phyloP scores from a whole-genome alignment of 768 basidiomycete genomes.

The Lentinula aciculospora region DNA sequence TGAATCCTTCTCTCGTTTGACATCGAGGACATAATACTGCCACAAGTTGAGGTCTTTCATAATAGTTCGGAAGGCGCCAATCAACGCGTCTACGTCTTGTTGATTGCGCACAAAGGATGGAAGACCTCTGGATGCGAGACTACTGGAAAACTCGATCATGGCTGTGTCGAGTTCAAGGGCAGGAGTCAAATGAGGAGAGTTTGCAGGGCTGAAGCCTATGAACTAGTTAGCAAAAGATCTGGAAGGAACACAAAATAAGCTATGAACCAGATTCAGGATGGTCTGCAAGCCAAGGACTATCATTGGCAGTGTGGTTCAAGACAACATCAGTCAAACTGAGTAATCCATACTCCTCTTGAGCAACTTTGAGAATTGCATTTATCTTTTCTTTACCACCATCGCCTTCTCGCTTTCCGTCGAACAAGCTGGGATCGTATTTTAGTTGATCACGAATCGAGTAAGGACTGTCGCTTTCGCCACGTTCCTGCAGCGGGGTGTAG shows the following conservation, averaged over 20 bases:
- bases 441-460: constrained; percentile 91
- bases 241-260: background rate
- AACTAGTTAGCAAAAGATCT: background rate
- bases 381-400: constrained; percentile 54
- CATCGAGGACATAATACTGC: constrained; percentile 92
- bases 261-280: constrained; percentile 91
- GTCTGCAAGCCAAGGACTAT: constrained; percentile 84
- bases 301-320: constrained; percentile 94
- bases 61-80: constrained; percentile 53
- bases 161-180: constrained; percentile 90
- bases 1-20: constrained; percentile 52
- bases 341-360: constrained; percentile 83
- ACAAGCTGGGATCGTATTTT: constrained; percentile 74
- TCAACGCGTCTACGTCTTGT: constrained; percentile 63
- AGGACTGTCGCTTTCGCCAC: constrained; percentile 86
- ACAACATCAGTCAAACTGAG: constrained; percentile 93
- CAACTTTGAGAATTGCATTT: constrained; percentile 58
- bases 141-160: constrained; percentile 73
- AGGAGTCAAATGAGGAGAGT: constrained; percentile 88
- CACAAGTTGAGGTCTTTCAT: constrained; percentile 72
- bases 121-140: constrained; percentile 59
- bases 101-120: constrained; percentile 64
- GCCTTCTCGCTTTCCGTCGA: constrained; percentile 34
- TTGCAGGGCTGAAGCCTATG: constrained; percentile 82
- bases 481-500: constrained; percentile 90